Evolutionary conservation across 179 eudicot genomes (phyloP), one percentile per base, ranked within the genome.

Genomic region (Gypsophila paniculata): DNA sequence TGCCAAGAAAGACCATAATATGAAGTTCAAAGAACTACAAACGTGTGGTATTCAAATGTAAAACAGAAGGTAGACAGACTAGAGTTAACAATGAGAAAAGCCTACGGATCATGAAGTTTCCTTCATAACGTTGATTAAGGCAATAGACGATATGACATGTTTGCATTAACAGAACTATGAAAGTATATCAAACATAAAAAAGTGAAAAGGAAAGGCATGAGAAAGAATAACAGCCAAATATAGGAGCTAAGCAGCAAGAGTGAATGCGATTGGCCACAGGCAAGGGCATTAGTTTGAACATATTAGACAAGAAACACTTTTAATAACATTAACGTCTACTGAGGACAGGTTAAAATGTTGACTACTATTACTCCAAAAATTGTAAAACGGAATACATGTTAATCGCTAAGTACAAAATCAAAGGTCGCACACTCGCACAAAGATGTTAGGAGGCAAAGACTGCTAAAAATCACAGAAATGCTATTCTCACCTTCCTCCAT

Each of bases 401-500:
- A 54, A 72, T 25, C 63, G 63, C 39, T 46, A 69, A n/a, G 46
- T 25, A 68, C 54, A 74, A 22, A 74, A 63, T 11, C 22, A 62
- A 54, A 9, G 25, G 19, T 29, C 64, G 49, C 48, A 42, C n/a
- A 19, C 6, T 36, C 48, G 6, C n/a, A 19, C 6, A 23, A 65
- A 63, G 48, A 18, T 48, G 14, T 34, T 15, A 34, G 23, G 39
- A 65, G n/a, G 52, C 25, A 70, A 44, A 48, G 55, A 57, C 34
- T 19, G 65, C 59, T 53, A 23, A 55, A 55, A 54, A 61, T 42
- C 70, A 49, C 29, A 78, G 32, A 5, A 5, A 26, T 26, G 34
- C 26, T 48, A 21, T 68, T 11, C 14, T 79, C 85, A 93, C 98
- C 98, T 89, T 85, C 97, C 96, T 32, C 98, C 98, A 77, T 89